Evolutionary conservation across 164 flowering plant species (phyloP).

Genomic region (Hamamelis virginiana): DNA sequence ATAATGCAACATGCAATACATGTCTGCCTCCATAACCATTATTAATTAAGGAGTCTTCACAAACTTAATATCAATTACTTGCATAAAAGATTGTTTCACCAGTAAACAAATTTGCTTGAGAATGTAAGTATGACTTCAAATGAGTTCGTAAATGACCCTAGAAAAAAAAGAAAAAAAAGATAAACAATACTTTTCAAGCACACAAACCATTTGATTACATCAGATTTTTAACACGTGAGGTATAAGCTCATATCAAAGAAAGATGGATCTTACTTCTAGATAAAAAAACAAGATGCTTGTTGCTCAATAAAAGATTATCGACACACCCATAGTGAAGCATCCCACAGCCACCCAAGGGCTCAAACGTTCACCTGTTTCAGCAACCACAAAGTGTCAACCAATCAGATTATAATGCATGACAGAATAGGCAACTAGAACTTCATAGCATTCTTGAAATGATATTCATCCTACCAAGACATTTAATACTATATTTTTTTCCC

Average conservation of each 20-base stretch:
- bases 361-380: conserved; percentile 70
- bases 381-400: conserved; percentile 9
- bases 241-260: neutral
- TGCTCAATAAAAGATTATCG: conserved; percentile 54
- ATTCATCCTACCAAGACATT: no score
- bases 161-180: neutral
- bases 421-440: neutral
- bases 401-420: neutral
- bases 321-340: conserved; percentile 73
- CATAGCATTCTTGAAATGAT: neutral
- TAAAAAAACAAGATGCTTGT: neutral
- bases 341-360: conserved; percentile 85
- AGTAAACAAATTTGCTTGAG: neutral
- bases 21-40: neutral
- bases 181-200: neutral
- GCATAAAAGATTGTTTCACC: neutral
- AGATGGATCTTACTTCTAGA: conserved; percentile 6
- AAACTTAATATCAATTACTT: neutral
- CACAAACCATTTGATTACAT: neutral
- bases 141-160: neutral
- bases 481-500: no score
- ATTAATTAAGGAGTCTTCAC: neutral
- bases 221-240: neutral
- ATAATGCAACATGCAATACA: neutral
- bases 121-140: neutral